Conservation (phyloP, 1,139 yeast genomes). For the Cylindricascospora bacillispora region DNA sequence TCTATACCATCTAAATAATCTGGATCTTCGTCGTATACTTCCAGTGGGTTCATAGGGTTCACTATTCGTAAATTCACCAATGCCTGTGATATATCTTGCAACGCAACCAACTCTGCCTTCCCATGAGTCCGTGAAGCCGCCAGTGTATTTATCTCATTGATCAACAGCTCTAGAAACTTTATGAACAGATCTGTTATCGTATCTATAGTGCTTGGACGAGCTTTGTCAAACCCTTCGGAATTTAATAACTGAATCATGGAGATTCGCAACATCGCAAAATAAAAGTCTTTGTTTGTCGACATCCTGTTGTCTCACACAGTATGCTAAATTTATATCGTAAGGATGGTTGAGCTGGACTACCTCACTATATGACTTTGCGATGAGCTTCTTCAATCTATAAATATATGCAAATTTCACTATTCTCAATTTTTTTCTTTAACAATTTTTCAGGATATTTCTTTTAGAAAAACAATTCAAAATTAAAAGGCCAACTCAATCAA, state of each 20-base stretch:
- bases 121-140: conserved; percentile 30
- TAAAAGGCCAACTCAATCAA: too few relatives aligned
- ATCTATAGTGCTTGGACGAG: conserved; percentile 50
- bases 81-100: conserved; percentile 52
- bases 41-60: conserved; percentile 34
- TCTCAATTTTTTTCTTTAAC: too few relatives aligned
- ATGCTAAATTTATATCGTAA: too few relatives aligned
- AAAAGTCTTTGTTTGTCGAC: conserved; percentile 31
- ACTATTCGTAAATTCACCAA: conserved; percentile 43
- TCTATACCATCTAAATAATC: conserved; percentile 30
- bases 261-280: conserved; percentile 47
- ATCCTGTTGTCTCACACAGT: conserved; percentile 5
- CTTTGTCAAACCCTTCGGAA: conserved; percentile 60
- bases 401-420: too few relatives aligned
- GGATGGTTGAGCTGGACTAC: too few relatives aligned
- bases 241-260: conserved; percentile 57
- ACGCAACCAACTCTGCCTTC: conserved; percentile 30
- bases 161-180: conserved; percentile 38
- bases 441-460: too few relatives aligned
- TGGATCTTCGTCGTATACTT: conserved; percentile 31
- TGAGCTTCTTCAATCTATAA: too few relatives aligned
- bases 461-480: too few relatives aligned
- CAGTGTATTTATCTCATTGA: conserved; percentile 29
- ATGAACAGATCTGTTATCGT: conserved; percentile 50
- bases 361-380: too few relatives aligned